Percentiles rank a stretch among this genome's conserved stretches.
Evolutionary conservation across 306 rosid species (phyloP).

Genomic region (Bauhinia variegata): DNA sequence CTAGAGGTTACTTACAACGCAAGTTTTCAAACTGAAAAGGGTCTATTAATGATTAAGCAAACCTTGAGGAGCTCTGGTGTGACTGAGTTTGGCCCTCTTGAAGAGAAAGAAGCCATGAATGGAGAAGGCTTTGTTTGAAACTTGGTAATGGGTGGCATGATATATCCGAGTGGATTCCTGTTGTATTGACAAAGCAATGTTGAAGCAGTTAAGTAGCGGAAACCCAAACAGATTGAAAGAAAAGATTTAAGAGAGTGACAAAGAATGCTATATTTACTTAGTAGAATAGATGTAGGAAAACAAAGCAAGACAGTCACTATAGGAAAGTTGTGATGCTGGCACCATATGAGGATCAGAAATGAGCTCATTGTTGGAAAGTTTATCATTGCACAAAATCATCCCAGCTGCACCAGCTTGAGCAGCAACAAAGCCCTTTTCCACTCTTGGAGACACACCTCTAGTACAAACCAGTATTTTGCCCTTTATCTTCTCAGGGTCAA

Average conservation of each 20-base stretch:
- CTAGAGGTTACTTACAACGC: neutral
- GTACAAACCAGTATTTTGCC: constrained; percentile 70
- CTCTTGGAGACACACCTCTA: constrained; percentile 47
- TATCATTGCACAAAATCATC: constrained; percentile 70
- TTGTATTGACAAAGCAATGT: neutral
- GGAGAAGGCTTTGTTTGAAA: constrained; percentile 61
- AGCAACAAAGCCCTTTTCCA: constrained; percentile 58
- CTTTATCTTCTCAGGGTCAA: constrained; percentile 57
- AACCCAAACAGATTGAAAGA: neutral
- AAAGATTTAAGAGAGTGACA: neutral
- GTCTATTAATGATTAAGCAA: neutral
- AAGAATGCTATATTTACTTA: constrained; percentile 32
- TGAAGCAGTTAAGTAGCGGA: neutral
- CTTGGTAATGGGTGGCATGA: constrained; percentile 46
- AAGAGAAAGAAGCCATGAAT: constrained; percentile 70
- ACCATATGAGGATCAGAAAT: constrained; percentile 58
- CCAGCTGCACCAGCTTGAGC: constrained; percentile 71
- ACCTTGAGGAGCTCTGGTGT: constrained; percentile 69
- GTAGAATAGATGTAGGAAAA: constrained; percentile 58
- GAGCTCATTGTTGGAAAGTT: constrained; percentile 34
- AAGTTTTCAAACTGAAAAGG: neutral
- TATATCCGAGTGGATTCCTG: constrained; percentile 64
- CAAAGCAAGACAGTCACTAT: constrained; percentile 49
- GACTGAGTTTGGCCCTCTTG: constrained; percentile 62
- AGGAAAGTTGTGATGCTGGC: constrained; percentile 60